These are phyloP conservation scores for Phaeotremella skinneri DNA, from an alignment of 768 basidiomycete species.

Conservation along the genomic window DNA sequence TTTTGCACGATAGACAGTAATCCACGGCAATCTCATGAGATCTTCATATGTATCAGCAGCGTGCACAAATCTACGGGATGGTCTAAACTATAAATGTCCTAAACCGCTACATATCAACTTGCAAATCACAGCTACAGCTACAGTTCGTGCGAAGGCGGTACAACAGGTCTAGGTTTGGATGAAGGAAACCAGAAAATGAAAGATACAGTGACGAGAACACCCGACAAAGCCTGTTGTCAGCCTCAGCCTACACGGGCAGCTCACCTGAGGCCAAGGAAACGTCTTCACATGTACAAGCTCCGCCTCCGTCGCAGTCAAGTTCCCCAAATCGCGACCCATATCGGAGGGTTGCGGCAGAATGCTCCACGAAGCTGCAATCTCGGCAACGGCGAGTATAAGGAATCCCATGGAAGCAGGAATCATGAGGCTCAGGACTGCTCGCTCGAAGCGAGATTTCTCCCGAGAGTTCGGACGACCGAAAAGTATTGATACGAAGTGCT, in stretches of 20 bases:
- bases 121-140: neutral
- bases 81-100: neutral
- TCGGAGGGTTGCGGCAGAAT: neutral
- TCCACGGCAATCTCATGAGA: too few species aligned
- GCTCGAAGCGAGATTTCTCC: conserved; percentile 28
- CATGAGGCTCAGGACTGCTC: conserved; percentile 27
- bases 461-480: conserved; percentile 34
- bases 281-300: neutral
- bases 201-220: neutral
- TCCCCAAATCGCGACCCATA: neutral
- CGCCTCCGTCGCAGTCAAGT: neutral
- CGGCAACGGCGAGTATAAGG: conserved; percentile 27
- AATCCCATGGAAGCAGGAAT: conserved; percentile 33
- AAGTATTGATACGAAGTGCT: conserved; percentile 42
- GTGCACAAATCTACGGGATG: too few species aligned
- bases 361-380: conserved; percentile 6
- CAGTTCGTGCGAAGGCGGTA: neutral
- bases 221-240: neutral
- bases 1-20: too few species aligned
- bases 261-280: neutral
- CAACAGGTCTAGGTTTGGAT: neutral
- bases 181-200: neutral
- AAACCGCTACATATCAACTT: neutral
- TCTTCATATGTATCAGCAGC: too few species aligned
- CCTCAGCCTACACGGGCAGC: neutral